Evolutionary conservation across 2,329 filamentous ascomycete genomes (phyloP).

Genomic region (Ustulina deusta): DNA sequence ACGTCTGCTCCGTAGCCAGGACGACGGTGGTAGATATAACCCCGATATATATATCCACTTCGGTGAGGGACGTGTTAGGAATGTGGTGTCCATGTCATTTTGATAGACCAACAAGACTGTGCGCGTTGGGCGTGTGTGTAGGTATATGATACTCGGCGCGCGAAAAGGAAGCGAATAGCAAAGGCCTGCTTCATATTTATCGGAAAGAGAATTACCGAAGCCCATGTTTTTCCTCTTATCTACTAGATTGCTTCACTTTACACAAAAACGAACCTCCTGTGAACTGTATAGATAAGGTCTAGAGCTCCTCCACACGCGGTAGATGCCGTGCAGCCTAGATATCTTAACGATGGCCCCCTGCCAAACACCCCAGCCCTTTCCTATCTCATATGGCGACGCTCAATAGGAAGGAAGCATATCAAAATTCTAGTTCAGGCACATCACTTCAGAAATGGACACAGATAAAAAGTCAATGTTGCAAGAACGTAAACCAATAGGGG

Average conservation of each 20-base stretch:
- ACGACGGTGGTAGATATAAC: too few relatives aligned
- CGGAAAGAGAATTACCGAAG: neutral
- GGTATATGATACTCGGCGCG: neutral
- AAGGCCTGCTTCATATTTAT: neutral
- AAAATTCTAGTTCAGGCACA: neutral
- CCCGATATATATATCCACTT: too few relatives aligned
- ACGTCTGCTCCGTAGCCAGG: too few relatives aligned
- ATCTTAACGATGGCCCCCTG: neutral
- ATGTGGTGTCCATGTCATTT: too few relatives aligned
- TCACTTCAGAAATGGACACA: neutral
- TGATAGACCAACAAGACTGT: too few relatives aligned
- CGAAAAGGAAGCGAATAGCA: neutral
- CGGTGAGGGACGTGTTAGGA: neutral
- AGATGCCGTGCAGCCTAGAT: neutral
- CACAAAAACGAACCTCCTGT: constrained; percentile 21
- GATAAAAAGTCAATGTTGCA: neutral
- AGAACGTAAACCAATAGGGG: constrained; percentile 18
- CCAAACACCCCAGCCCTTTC: neutral
- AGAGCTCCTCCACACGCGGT: neutral
- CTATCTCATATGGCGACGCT: neutral
- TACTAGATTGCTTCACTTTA: constrained; percentile 27
- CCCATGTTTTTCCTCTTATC: constrained; percentile 14
- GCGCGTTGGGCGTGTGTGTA: too few relatives aligned
- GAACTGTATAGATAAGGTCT: constrained; percentile 23
- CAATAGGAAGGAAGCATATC: neutral